Conservation (phyloP, 257 asterid genomes). For the Anisodus tanguticus region DNA sequence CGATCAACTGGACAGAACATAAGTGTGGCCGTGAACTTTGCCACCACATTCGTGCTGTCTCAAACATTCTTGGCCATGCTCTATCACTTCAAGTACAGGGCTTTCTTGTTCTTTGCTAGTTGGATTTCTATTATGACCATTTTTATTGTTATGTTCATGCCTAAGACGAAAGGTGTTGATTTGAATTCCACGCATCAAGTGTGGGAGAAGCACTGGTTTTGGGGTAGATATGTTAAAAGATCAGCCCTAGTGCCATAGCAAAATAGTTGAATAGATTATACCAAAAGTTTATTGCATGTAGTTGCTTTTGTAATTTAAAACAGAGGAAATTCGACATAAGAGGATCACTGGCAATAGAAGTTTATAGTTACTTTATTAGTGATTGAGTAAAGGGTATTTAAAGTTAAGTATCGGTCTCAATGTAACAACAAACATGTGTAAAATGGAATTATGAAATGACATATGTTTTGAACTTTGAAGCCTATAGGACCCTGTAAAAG, state of each 20-base stretch:
- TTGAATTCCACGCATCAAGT: constrained; percentile 90
- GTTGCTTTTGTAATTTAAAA: not conserved
- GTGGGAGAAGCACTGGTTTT: constrained; percentile 82
- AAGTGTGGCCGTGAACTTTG: constrained; percentile 69
- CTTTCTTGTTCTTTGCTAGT: constrained; percentile 74
- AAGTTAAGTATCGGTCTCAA: too few relatives aligned
- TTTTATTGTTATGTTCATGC: constrained; percentile 69
- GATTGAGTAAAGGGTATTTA: too few relatives aligned
- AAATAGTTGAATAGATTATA: not conserved
- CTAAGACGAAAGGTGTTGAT: constrained; percentile 87
- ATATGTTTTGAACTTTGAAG: too few relatives aligned
- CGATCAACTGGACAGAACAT: constrained; percentile 83
- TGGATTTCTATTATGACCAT: constrained; percentile 77
- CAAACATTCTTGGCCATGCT: constrained; percentile 84
- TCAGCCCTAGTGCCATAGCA: not conserved
- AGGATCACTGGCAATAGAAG: not conserved
- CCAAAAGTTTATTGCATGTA: not conserved
- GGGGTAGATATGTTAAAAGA: constrained; percentile 61
- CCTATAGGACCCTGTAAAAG: too few relatives aligned
- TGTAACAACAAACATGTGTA: too few relatives aligned
- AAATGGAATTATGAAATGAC: too few relatives aligned
- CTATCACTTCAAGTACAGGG: constrained; percentile 83
- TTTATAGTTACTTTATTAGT: too few relatives aligned
- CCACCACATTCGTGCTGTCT: constrained; percentile 79
- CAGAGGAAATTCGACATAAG: not conserved